Percentiles rank a stretch among this genome's conserved stretches.
These are phyloP conservation scores for Leishmania turanica DNA, from an alignment of 208 protist species.

Conservation along the genomic window DNA sequence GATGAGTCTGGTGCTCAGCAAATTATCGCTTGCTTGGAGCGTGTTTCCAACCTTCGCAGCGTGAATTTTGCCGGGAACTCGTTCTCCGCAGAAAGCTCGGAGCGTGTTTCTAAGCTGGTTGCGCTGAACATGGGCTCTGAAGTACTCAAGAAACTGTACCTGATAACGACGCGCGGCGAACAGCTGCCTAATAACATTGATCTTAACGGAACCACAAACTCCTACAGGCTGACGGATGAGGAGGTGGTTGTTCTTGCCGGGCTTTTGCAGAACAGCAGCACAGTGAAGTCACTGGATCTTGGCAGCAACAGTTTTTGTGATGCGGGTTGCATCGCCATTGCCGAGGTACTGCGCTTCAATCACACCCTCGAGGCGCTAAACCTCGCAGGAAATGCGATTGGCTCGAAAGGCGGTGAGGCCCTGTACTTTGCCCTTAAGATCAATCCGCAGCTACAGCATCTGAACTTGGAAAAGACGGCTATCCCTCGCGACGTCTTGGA, in stretches of 20 bases:
- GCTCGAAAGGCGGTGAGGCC: slow-evolving; percentile 64
- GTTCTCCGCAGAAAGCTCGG: slow-evolving; percentile 39
- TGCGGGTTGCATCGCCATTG: slow-evolving; percentile 68
- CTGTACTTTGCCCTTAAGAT: slow-evolving; percentile 79
- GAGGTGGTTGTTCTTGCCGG: slow-evolving; percentile 66
- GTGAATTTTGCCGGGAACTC: slow-evolving; percentile 60
- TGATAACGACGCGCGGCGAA: slow-evolving; percentile 46
- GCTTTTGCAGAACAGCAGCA: slow-evolving; percentile 42
- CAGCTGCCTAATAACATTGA: slow-evolving; percentile 50
- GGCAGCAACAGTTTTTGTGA: slow-evolving; percentile 79
- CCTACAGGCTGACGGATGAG: slow-evolving; percentile 65
- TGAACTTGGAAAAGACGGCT: slow-evolving; percentile 57
- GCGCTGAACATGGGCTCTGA: slow-evolving; percentile 73
- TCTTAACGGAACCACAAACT: slow-evolving; percentile 54
- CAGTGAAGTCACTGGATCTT: slow-evolving; percentile 68
- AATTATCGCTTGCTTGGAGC: slow-evolving; percentile 44
- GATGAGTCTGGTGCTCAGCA: slow-evolving; percentile 58
- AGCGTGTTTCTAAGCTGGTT: slow-evolving; percentile 64
- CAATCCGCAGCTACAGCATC: slow-evolving; percentile 74
- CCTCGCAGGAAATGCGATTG: slow-evolving; percentile 76
- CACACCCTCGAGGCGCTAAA: slow-evolving; percentile 74
- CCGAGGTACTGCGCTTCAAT: slow-evolving; percentile 79
- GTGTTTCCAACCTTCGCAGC: slow-evolving; percentile 44
- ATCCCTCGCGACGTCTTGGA: slow-evolving; percentile 69
- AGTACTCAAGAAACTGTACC: slow-evolving; percentile 65